Evolutionary conservation across 192 early-diverging fungal species (phyloP), one percentile per base, ranked within the genome.

Genomic region (Coemansia sp.): DNA sequence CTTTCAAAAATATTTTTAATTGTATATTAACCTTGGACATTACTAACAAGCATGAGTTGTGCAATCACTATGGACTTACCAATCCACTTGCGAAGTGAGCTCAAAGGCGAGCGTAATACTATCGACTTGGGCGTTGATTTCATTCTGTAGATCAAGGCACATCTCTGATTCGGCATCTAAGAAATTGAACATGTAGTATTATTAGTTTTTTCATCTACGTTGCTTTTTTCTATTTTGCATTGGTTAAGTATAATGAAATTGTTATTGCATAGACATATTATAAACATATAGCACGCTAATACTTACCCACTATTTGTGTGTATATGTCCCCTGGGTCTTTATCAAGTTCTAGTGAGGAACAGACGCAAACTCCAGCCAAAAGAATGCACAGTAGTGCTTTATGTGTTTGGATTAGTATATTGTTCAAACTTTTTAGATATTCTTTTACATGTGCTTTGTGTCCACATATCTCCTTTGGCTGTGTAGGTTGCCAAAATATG

Each of bases 151-250:
- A 12, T 70, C 69, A 40, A 96, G 90, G 22, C 94, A 71, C 0
- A 94, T 85, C 64, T 93, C 94, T 8, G 94, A 89, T 65, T 96
- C 94, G 55, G 87, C 84, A 67, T 96, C 95, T 88, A 77, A 9
- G 26, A 7, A 15, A 21, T 4, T 55, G 6, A 3, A 45, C 13
- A 8, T 13, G 41, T 22, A 21, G 12, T 39, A 43, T 32, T 13
- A 22, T 32, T 1, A 11, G 16, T 41, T 42, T 37, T 36, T 36
- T 26, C 26, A 63, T 45, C 10, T n/a, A 5, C 2, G 41, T 42
- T 19, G 13, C n/a, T 49, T 49, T 8, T 21, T 4, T 7, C 1
- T 54, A 12, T 9, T 52, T 52, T 32, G 8, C 1, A 9, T 45
- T 54, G 51, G 22, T 21, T 54, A 9, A 10, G 21, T 54, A 26